Evolutionary conservation across 208 protist species (phyloP).

Genomic region (Naegleria lovaniensis): DNA sequence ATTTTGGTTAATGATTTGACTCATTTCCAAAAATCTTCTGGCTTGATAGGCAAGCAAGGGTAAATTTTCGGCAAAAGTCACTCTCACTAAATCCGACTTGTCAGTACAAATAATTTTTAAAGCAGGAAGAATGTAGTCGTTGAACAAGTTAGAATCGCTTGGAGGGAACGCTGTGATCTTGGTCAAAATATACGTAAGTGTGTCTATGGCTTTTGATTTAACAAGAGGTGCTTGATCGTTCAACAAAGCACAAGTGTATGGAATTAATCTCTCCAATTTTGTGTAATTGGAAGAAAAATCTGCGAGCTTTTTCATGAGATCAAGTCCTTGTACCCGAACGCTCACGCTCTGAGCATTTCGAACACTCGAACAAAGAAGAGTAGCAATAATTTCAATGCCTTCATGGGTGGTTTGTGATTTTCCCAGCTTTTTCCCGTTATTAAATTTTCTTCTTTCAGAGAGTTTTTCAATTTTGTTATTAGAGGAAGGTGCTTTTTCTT

Average conservation of each 20-base stretch:
- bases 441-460: background rate
- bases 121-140: conserved; percentile 55
- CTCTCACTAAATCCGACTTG: background rate
- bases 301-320: background rate
- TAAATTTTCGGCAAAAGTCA: conserved; percentile 27
- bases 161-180: conserved; percentile 43
- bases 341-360: background rate
- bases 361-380: conserved; percentile 3
- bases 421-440: background rate
- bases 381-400: conserved; percentile 13
- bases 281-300: background rate
- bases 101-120: conserved; percentile 42
- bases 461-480: background rate
- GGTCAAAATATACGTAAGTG: conserved; percentile 41
- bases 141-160: conserved; percentile 51
- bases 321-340: background rate
- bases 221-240: conserved; percentile 6
- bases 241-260: conserved; percentile 31
- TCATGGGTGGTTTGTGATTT: background rate
- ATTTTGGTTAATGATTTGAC: conserved; percentile 7
- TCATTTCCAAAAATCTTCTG: conserved; percentile 24
- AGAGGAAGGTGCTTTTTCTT: background rate
- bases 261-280: conserved; percentile 29
- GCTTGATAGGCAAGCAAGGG: conserved; percentile 3
- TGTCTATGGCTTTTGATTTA: conserved; percentile 18